Percentiles rank a stretch among this genome's conserved stretches.
These are phyloP conservation scores for Dichomitus squalens DNA, from an alignment of 1,284 basidiomycete genomes.

Conservation along the genomic window DNA sequence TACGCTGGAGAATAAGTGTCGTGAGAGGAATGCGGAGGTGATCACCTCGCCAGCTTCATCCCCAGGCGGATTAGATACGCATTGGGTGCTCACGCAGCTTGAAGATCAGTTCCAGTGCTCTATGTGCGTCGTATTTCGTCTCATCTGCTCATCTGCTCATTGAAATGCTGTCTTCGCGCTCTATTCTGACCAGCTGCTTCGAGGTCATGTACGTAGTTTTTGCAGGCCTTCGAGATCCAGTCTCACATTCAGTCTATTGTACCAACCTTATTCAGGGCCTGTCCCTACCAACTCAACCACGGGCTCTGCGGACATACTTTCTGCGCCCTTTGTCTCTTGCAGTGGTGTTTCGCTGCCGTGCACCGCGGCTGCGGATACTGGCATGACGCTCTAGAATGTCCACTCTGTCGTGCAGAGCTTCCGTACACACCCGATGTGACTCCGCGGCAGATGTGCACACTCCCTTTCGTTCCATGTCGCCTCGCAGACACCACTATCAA, in stretches of 20 bases:
- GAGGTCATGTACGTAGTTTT: slow-evolving; percentile 44
- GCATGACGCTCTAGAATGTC: slow-evolving; percentile 68
- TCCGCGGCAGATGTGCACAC: slow-evolving; percentile 51
- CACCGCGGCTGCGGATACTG: slow-evolving; percentile 62
- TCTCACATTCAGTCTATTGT: neutral
- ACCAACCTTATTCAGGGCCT: slow-evolving; percentile 43
- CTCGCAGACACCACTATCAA: slow-evolving; percentile 51
- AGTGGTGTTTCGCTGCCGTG: slow-evolving; percentile 67
- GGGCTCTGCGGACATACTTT: slow-evolving; percentile 65
- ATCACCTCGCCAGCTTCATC: neutral
- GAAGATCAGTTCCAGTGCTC: slow-evolving; percentile 61
- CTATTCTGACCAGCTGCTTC: slow-evolving; percentile 36
- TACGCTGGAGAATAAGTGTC: neutral
- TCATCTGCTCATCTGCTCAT: slow-evolving; percentile 6
- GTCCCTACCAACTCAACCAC: slow-evolving; percentile 58
- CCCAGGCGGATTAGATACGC: slow-evolving; percentile 2
- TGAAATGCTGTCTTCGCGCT: neutral
- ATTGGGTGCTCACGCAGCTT: slow-evolving; percentile 43
- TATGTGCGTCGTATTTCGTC: slow-evolving; percentile 39
- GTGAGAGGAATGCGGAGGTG: neutral
- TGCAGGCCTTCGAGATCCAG: neutral
- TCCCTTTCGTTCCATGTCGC: slow-evolving; percentile 65
- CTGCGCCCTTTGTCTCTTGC: slow-evolving; percentile 63
- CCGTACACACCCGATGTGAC: slow-evolving; percentile 49
- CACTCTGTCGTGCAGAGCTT: slow-evolving; percentile 59